Base-by-base conservation (phyloP, 371 early-diverging fungal genomes). In the Mucor ambiguus region DNA sequence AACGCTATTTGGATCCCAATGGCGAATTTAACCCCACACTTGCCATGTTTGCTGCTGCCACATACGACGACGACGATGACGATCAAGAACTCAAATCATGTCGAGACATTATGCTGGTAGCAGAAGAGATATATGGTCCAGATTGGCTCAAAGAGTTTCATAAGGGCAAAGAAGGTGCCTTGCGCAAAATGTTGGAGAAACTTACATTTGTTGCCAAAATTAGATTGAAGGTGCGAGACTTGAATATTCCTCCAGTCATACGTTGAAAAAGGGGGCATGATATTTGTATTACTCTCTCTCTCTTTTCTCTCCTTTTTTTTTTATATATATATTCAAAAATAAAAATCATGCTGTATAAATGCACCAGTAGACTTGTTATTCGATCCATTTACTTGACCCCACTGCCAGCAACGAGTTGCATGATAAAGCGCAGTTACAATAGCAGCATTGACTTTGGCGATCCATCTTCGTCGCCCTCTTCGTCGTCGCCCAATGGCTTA, bases 1-100 rank as follows among this genome's bases (percentile, higher is more conserved):
- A 30, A 49, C 64, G 63, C 1, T 73, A 67, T 38, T 63, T 73
- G 7, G 67, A 69, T 55, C 67, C 73, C n/a, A 58, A 73, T 61
- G 73, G 73, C 0, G 67, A 69, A 10, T 73, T 61, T 29, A 44
- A 73, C 37, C 69, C 66, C 2, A 60, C 26, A 5, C 37, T 73
- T n/a, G 66, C 73, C 22, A 60, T 73, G 9, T 66, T 73, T 55
- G 73, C 73, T 4, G 73, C 73, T 12, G 73, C 70, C 12, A 64
- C 49, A 4, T 73, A 62, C 57, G 72, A 71, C 61, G 64, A 66
- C 10, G 28, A 56, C 16, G 43, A 37, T 1, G 10, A 66, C 22
- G 26, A 33, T 4, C 16, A 33, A 20, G 18, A 28, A 1, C 67
- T 67, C 3, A 63, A 60, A 14, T 73, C 66, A 33, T 73, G 73